phyloP scores from a whole-genome alignment of 352 stramenopile species.

The Saprolegnia diclina region DNA sequence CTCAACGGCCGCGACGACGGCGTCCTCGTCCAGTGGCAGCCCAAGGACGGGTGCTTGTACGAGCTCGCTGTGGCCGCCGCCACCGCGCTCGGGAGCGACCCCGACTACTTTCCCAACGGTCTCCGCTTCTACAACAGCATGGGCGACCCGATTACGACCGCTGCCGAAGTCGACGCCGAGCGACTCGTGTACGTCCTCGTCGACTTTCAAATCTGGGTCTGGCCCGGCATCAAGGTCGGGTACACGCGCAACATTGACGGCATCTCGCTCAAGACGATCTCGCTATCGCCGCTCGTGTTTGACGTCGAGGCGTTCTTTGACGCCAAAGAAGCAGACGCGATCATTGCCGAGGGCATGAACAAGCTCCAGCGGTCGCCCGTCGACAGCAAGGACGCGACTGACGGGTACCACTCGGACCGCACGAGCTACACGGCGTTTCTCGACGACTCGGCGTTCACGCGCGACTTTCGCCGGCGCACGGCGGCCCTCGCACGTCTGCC shows the following conservation, averaged over 20 bases:
- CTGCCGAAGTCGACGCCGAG: slow-evolving; percentile 33
- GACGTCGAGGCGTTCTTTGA: slow-evolving; percentile 58
- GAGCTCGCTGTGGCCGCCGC: slow-evolving; percentile 41
- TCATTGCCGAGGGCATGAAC: slow-evolving; percentile 45
- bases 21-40: slow-evolving; percentile 39
- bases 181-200: slow-evolving; percentile 62
- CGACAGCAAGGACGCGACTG: slow-evolving; percentile 45
- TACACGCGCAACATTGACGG: slow-evolving; percentile 48
- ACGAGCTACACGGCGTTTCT: slow-evolving; percentile 71
- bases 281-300: slow-evolving; percentile 57
- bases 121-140: slow-evolving; percentile 54
- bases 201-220: slow-evolving; percentile 69
- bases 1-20: slow-evolving; percentile 63
- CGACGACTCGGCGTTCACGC: slow-evolving; percentile 55
- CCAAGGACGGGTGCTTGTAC: slow-evolving; percentile 37
- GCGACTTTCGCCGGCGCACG: slow-evolving; percentile 48
- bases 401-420: slow-evolving; percentile 54
- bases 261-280: slow-evolving; percentile 52
- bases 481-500: slow-evolving; percentile 45
- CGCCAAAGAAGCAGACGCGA: slow-evolving; percentile 45
- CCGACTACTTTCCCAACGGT: slow-evolving; percentile 43
- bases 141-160: slow-evolving; percentile 41
- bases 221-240: slow-evolving; percentile 63
- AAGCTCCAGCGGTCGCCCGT: slow-evolving; percentile 51
- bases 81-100: slow-evolving; percentile 42